These are phyloP conservation scores for Verticillium longisporum DNA, from an alignment of 2,329 filamentous ascomycete species.

Conservation along the genomic window DNA sequence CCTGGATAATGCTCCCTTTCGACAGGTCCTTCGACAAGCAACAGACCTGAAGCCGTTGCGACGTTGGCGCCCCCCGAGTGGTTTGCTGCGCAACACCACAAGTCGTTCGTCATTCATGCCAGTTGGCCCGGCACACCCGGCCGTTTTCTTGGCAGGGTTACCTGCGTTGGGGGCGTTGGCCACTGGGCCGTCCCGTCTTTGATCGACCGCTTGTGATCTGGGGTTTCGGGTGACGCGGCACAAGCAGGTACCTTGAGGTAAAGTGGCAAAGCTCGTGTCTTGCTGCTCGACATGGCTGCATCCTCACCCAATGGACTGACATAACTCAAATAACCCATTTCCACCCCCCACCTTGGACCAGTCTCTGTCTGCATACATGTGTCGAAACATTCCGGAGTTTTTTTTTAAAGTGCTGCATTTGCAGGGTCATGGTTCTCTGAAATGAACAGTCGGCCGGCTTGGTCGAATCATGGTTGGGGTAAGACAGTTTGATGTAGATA, in stretches of 20 bases:
- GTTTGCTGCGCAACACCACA: background rate
- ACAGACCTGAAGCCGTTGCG: too few species aligned
- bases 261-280: background rate
- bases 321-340: background rate
- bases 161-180: background rate
- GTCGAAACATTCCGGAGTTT: too few species aligned
- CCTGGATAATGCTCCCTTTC: too few species aligned
- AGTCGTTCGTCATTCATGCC: background rate
- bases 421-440: too few species aligned
- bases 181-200: background rate
- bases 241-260: background rate
- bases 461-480: too few species aligned
- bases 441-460: too few species aligned
- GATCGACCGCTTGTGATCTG: background rate
- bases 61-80: too few species aligned
- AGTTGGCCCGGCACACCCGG: background rate
- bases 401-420: too few species aligned
- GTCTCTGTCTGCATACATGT: too few species aligned
- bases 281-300: background rate
- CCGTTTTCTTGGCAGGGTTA: background rate
- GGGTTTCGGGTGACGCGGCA: background rate
- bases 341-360: too few species aligned
- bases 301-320: background rate
- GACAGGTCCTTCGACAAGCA: too few species aligned
- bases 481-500: too few species aligned